Conservation (phyloP, 2,329 filamentous ascomycete genomes). For the Fusarium cicatricum region DNA sequence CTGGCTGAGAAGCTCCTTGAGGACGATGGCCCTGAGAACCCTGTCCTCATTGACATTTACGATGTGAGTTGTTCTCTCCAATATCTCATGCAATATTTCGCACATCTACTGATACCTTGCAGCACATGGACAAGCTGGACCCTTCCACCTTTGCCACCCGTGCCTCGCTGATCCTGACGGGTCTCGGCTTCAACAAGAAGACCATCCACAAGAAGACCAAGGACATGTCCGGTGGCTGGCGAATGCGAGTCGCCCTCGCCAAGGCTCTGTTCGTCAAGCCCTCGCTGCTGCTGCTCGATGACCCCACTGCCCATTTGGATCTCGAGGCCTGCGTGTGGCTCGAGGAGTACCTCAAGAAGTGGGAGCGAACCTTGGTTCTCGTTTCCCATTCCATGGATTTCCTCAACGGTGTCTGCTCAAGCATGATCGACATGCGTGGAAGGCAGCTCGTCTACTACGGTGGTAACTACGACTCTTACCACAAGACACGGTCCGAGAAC, state of each 20-base stretch:
- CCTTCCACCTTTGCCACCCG: constrained; percentile 96
- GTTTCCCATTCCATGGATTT: constrained; percentile 99
- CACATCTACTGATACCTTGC: constrained; percentile 31
- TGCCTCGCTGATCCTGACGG: constrained; percentile 94
- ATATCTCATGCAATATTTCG: fast-evolving
- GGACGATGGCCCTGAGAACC: constrained; percentile 89
- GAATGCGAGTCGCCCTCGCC: constrained; percentile 97
- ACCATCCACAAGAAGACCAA: constrained; percentile 99
- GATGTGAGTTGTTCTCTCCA: constrained; percentile 70
- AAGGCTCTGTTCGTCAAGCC: constrained; percentile 99
- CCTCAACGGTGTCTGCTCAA: constrained; percentile 97
- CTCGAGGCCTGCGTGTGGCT: constrained; percentile 99
- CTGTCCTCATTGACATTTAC: constrained; percentile 91
- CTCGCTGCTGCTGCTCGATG: constrained; percentile 92
- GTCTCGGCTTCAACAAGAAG: constrained; percentile 98
- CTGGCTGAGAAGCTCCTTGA: constrained; percentile 91
- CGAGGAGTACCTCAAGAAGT: constrained; percentile 99
- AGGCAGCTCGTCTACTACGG: constrained; percentile 95
- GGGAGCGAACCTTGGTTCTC: constrained; percentile 95
- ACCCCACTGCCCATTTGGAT: constrained; percentile 99
- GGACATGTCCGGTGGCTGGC: constrained; percentile 99
- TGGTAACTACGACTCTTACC: constrained; percentile 99
- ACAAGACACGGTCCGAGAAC: constrained; percentile 92
- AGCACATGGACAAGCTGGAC: constrained; percentile 99
- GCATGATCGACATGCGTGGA: constrained; percentile 97